A percentile compares a stretch with the other conserved stretches of the same genome.
Conservation (phyloP, 1,139 yeast species). For the Zygosaccharomyces pseudobailii region DNA sequence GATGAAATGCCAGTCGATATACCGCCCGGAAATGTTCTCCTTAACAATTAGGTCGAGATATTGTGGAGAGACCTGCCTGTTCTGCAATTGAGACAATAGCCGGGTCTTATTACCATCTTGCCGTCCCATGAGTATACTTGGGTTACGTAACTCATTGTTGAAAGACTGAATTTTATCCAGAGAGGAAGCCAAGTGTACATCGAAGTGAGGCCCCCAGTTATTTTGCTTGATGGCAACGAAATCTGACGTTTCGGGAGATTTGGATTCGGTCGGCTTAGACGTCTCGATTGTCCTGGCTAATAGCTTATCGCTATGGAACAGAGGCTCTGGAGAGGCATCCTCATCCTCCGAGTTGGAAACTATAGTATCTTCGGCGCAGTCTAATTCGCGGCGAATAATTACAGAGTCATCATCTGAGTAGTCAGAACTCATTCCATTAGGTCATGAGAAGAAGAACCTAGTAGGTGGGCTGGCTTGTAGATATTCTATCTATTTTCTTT, state of each 20-base stretch:
- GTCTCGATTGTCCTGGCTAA: background rate
- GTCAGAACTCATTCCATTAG: background rate
- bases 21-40: slow-evolving; percentile 19
- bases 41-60: slow-evolving; percentile 13
- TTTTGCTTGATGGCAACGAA: slow-evolving; percentile 10
- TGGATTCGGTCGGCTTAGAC: background rate
- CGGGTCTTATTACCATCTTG: background rate
- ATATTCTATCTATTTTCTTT: too few relatives aligned
- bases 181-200: slow-evolving; percentile 9
- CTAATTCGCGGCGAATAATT: background rate
- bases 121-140: background rate
- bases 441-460: background rate
- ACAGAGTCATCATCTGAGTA: background rate
- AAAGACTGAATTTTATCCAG: slow-evolving; percentile 8
- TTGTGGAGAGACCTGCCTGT: slow-evolving; percentile 2
- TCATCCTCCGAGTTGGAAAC: background rate
- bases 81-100: slow-evolving; percentile 3
- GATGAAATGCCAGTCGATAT: slow-evolving; percentile 30
- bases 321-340: background rate
- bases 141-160: slow-evolving; percentile 7
- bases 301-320: background rate
- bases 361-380: background rate
- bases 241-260: background rate
- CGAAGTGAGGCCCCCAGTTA: slow-evolving; percentile 15
- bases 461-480: too few relatives aligned